Evolutionary conservation across 192 early-diverging fungal species (phyloP).

Genomic region (Backusella tarrabulga): DNA sequence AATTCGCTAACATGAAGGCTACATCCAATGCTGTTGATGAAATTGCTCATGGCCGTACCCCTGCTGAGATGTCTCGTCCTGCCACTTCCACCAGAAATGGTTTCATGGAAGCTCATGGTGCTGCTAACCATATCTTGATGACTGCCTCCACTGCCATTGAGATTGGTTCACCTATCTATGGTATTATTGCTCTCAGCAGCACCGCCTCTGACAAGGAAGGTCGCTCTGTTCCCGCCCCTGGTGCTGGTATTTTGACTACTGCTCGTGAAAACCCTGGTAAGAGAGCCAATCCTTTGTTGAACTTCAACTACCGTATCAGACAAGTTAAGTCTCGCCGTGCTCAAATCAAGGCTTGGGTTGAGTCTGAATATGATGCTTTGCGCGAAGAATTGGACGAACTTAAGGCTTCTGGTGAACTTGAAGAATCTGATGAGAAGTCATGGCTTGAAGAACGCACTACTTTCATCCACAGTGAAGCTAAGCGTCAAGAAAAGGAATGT

Average conservation of each 20-base stretch:
- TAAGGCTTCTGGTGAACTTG: slow-evolving; percentile 42
- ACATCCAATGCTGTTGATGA: slow-evolving; percentile 84
- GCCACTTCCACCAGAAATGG: slow-evolving; percentile 86
- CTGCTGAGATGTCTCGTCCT: slow-evolving; percentile 87
- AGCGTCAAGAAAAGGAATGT: slow-evolving; percentile 75
- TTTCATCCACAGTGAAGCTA: slow-evolving; percentile 56
- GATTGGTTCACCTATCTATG: slow-evolving; percentile 92
- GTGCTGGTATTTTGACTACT: slow-evolving; percentile 89
- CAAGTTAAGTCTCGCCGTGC: slow-evolving; percentile 72
- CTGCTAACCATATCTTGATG: slow-evolving; percentile 90
- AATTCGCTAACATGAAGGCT: slow-evolving; percentile 97
- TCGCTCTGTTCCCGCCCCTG: slow-evolving; percentile 91
- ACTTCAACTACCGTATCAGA: slow-evolving; percentile 80
- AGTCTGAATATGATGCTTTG: slow-evolving; percentile 68
- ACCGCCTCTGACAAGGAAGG: slow-evolving; percentile 96
- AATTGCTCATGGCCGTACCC: slow-evolving; percentile 81
- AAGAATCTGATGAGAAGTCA: slow-evolving; percentile 41
- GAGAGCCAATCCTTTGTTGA: slow-evolving; percentile 61
- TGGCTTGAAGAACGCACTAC: slow-evolving; percentile 45
- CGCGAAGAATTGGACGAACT: slow-evolving; percentile 64
- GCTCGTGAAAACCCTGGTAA: slow-evolving; percentile 69
- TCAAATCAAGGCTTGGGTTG: slow-evolving; percentile 80
- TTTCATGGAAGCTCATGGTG: slow-evolving; percentile 92
- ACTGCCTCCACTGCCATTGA: slow-evolving; percentile 82
- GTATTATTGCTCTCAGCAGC: slow-evolving; percentile 83